Conservation (phyloP, 768 basidiomycete species). For the Obba rivulosa region DNA sequence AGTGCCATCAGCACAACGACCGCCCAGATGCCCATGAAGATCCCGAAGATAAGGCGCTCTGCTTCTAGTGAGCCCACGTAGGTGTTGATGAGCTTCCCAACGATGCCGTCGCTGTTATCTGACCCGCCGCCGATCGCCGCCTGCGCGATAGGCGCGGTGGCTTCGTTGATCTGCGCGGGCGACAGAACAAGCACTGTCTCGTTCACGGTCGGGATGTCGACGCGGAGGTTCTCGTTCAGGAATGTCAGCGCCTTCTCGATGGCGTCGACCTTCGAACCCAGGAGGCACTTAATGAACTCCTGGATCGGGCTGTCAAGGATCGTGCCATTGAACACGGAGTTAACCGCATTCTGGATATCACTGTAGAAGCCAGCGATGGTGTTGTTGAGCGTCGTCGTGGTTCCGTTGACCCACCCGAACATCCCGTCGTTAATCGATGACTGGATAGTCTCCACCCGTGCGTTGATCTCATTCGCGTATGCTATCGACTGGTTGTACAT, state of each 20-base stretch:
- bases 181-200: constrained; percentile 74
- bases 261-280: constrained; percentile 87
- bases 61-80: constrained; percentile 72
- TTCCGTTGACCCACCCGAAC: constrained; percentile 93
- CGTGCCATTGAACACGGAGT: constrained; percentile 76
- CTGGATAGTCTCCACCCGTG: constrained; percentile 64
- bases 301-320: constrained; percentile 76
- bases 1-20: constrained; percentile 80
- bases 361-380: constrained; percentile 85
- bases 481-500: constrained; percentile 76
- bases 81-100: constrained; percentile 65
- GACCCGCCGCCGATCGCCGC: constrained; percentile 69
- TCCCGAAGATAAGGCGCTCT: constrained; percentile 77
- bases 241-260: constrained; percentile 88
- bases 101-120: constrained; percentile 50
- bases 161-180: constrained; percentile 63
- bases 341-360: constrained; percentile 77
- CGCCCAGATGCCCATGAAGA: constrained; percentile 83
- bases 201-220: constrained; percentile 78
- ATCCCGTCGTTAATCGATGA: constrained; percentile 76
- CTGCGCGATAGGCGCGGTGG: constrained; percentile 71
- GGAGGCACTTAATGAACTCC: constrained; percentile 83
- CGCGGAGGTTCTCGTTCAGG: constrained; percentile 79
- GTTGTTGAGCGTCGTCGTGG: constrained; percentile 80
- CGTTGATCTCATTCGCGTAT: constrained; percentile 78